Percentiles rank a stretch among this genome's conserved stretches.
These are phyloP conservation scores for Saccharomycopsis sp. DNA, from an alignment of 805 yeast genomes.

Conservation along the genomic window DNA sequence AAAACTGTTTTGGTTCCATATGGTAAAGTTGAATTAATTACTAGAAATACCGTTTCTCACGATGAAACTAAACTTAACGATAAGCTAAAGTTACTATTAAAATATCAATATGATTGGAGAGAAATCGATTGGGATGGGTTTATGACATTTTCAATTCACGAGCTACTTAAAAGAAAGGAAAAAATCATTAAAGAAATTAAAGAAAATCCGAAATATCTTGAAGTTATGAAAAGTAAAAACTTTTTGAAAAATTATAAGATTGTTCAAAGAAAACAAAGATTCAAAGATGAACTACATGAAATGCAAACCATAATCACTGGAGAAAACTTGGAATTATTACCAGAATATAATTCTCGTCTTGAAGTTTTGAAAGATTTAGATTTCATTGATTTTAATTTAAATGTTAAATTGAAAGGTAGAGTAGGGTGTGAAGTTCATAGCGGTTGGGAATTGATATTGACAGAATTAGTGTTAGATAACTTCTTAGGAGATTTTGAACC, in stretches of 20 bases:
- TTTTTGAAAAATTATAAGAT: slow-evolving; percentile 37
- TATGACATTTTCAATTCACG: slow-evolving; percentile 28
- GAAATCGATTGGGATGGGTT: slow-evolving; percentile 33
- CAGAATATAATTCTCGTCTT: slow-evolving; percentile 88
- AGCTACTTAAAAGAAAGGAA: slow-evolving; percentile 29
- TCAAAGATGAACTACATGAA: slow-evolving; percentile 41
- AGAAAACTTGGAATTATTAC: slow-evolving; percentile 80
- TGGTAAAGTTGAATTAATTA: slow-evolving; percentile 28
- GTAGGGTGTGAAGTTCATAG: slow-evolving; percentile 88
- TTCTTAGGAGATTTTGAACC: slow-evolving; percentile 89
- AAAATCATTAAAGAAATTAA: slow-evolving; percentile 26
- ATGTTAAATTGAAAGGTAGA: slow-evolving; percentile 74
- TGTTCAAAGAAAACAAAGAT: slow-evolving; percentile 33
- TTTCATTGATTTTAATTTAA: slow-evolving; percentile 66
- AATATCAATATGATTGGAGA: slow-evolving; percentile 31
- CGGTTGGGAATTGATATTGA: slow-evolving; percentile 83
- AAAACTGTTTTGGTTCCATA: slow-evolving; percentile 13
- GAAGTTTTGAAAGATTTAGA: slow-evolving; percentile 68
- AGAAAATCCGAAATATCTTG: slow-evolving; percentile 16
- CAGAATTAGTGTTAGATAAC: slow-evolving; percentile 85
- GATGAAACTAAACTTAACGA: slow-evolving; percentile 24
- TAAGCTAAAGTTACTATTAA: slow-evolving; percentile 28
- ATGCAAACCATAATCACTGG: slow-evolving; percentile 63
- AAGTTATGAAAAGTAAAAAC: slow-evolving; percentile 29
- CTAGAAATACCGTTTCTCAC: slow-evolving; percentile 22